Evolutionary conservation across 75 land plant genomes (phyloP), one percentile per base, ranked within the genome.

Genomic region (Chamaecyparis obtusa): DNA sequence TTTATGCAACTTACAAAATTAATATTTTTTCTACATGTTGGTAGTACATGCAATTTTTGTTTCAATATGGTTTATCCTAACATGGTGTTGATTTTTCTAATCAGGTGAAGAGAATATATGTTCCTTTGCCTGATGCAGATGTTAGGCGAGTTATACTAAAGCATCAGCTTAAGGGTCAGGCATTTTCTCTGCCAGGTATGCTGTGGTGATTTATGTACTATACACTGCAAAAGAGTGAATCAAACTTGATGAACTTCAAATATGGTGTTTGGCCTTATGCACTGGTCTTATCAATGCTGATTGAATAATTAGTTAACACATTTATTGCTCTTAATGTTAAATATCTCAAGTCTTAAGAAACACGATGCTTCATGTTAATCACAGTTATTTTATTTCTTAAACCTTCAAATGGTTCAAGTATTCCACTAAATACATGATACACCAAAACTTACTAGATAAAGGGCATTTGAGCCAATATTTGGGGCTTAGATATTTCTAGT

Each of bases 31-130:
- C 1, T 24, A 37, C n/a, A 79, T 83, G 32, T n/a, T 43, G 33
- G 14, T 79, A 27, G 35, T 30, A 10, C 17, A 35, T 10, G 19
- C 1, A 14, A 0, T 32, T 33, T 84, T 51, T 44, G 19, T 3
- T 32, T 77, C 24, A 32, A 87, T n/a, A 55, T 72, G 30, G 57
- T 35, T 33, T 51, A 19, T 24, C 35, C 79, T 57, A 35, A 67
- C 55, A 84, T 9, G 14, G 85, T 79, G 16, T 44, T 36, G 77
- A 87, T 16, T 19, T 55, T 86, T 74, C 76, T 74, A 77, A 88
- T 8, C 94, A 97, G 99, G 99, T 95, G 77, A 98, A 98, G 91
- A 92, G 99, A 90, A 98, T 98, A 86, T 98, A 97, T 86, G 87
- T 98, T 46, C 99, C 99, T 27, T 84, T 98, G 36, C 99, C 99